phyloP scores from a whole-genome alignment of 371 early-diverging fungal genomes.

The Mucor plumbeus region DNA sequence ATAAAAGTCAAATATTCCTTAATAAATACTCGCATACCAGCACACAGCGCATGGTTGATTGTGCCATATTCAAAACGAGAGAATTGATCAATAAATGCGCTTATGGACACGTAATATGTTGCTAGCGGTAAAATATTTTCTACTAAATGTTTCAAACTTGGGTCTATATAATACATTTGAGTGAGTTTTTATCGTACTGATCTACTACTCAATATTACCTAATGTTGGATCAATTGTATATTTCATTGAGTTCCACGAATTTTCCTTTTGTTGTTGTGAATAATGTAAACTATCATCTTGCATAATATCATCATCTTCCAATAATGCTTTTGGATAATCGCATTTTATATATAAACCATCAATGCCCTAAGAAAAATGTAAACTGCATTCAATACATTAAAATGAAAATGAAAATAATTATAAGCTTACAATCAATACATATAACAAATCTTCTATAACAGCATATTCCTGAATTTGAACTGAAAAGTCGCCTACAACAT shows the following conservation, averaged over 20 bases:
- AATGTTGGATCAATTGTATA: slow-evolving; percentile 57
- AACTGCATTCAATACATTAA: not conserved
- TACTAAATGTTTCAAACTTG: slow-evolving; percentile 76
- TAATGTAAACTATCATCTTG: slow-evolving; percentile 24
- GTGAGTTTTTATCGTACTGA: not conserved
- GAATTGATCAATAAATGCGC: slow-evolving; percentile 75
- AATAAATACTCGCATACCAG: slow-evolving; percentile 73
- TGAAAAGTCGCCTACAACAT: slow-evolving; percentile 33
- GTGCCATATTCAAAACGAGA: slow-evolving; percentile 83
- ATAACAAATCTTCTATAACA: slow-evolving; percentile 87
- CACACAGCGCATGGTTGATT: slow-evolving; percentile 89
- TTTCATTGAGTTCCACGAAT: slow-evolving; percentile 36
- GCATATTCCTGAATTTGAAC: slow-evolving; percentile 76
- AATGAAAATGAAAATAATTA: not conserved
- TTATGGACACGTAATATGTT: slow-evolving; percentile 70
- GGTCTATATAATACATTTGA: slow-evolving; percentile 54
- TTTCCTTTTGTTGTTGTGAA: slow-evolving; percentile 24
- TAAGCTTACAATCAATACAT: slow-evolving; percentile 75
- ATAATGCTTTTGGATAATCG: slow-evolving; percentile 32
- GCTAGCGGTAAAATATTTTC: slow-evolving; percentile 80
- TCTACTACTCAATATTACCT: slow-evolving; percentile 37
- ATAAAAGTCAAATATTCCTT: slow-evolving; percentile 87
- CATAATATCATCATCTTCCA: slow-evolving; percentile 35
- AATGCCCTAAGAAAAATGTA: slow-evolving; percentile 64
- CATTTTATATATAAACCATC: slow-evolving; percentile 77